Percentiles rank a stretch among this genome's conserved stretches.
Conservation (phyloP, 2,329 filamentous ascomycete species). For the Cordyceps fumosorosea region DNA sequence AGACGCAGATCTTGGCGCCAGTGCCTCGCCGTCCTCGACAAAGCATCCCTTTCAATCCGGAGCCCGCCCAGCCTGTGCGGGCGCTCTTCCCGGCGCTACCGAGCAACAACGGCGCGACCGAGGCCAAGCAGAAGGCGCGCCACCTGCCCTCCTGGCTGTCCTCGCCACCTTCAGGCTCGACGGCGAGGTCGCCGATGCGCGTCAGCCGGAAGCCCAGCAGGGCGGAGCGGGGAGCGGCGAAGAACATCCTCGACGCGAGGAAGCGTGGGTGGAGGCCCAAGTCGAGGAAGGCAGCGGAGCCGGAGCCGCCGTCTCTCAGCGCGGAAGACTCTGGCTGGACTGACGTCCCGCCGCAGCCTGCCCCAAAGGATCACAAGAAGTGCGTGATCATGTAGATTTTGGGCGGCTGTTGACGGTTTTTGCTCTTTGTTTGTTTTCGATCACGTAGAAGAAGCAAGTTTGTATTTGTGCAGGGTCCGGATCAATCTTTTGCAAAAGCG, state of each 20-base stretch:
- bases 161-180: slow-evolving; percentile 27
- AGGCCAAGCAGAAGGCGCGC: slow-evolving; percentile 13
- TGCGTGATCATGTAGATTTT: slow-evolving; percentile 45
- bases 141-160: slow-evolving; percentile 30
- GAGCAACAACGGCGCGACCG: not conserved
- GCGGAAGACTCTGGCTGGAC: slow-evolving; percentile 42
- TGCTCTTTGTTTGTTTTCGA: not conserved
- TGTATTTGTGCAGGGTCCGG: not conserved
- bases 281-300: slow-evolving; percentile 32
- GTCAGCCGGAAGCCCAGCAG: slow-evolving; percentile 45
- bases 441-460: not conserved
- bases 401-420: not conserved
- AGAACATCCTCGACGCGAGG: slow-evolving; percentile 56
- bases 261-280: slow-evolving; percentile 48
- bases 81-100: slow-evolving; percentile 12
- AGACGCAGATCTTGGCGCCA: slow-evolving; percentile 46
- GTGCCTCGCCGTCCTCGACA: slow-evolving; percentile 44
- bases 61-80: slow-evolving; percentile 16
- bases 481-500: slow-evolving; percentile 8
- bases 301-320: slow-evolving; percentile 9
- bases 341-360: slow-evolving; percentile 35
- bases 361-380: slow-evolving; percentile 35
- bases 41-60: slow-evolving; percentile 11
- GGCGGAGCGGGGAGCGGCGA: slow-evolving; percentile 53
- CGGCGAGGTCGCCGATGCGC: slow-evolving; percentile 33